phyloP scores from a whole-genome alignment of 306 rosid species.

The Amphicarpaea edgeworthii region DNA sequence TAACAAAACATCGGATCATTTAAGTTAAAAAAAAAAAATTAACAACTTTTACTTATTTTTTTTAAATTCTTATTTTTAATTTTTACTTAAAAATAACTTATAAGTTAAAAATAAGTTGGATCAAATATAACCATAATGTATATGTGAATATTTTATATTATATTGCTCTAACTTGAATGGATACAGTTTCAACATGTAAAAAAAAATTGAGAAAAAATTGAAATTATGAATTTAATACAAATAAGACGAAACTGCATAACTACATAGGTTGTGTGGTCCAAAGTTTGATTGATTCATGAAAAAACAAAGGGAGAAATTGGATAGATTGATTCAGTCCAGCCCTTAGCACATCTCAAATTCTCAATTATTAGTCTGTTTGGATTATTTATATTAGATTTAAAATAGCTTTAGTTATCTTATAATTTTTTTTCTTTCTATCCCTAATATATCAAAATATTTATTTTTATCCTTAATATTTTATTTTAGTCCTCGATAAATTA shows the following conservation, averaged over 20 bases:
- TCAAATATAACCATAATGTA: too few relatives aligned
- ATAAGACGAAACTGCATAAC: neutral
- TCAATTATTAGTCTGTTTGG: neutral
- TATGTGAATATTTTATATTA: neutral
- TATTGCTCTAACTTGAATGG: neutral
- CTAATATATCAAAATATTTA: too few relatives aligned
- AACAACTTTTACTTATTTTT: too few relatives aligned
- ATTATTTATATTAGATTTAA: neutral
- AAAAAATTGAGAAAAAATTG: neutral
- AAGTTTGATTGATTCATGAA: neutral
- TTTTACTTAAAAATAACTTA: too few relatives aligned
- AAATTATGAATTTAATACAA: neutral
- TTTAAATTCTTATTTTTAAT: too few relatives aligned
- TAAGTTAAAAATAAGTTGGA: too few relatives aligned
- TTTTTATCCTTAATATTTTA: too few relatives aligned
- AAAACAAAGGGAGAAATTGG: neutral
- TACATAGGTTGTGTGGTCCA: neutral
- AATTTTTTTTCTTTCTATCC: too few relatives aligned
- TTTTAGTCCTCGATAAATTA: too few relatives aligned
- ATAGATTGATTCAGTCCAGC: neutral
- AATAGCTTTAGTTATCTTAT: too few relatives aligned
- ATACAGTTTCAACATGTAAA: neutral
- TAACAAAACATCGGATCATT: too few relatives aligned
- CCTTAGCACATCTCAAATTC: neutral
- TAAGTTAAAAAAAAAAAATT: too few relatives aligned